Conservation (phyloP, 2,329 filamentous ascomycete genomes). For the Drechslera avenae region DNA sequence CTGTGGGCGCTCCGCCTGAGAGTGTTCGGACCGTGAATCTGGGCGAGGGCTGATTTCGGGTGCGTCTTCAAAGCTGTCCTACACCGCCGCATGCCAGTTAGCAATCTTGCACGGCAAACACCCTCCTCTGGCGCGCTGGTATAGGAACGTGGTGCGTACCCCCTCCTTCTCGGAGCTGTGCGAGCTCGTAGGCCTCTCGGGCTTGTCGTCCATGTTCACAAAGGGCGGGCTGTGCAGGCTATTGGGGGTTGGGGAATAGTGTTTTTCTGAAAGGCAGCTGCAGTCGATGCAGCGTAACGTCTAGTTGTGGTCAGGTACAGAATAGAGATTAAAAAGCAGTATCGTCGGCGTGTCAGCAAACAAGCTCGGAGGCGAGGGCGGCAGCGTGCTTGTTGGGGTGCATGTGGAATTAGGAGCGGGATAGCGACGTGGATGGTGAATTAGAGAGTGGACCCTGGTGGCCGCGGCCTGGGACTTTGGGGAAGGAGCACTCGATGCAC, state of each 20-base stretch:
- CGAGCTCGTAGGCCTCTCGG: constrained; percentile 36
- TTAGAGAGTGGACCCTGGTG: constrained; percentile 16
- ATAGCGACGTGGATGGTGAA: constrained; percentile 19
- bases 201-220: constrained; percentile 29
- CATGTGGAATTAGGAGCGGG: constrained; percentile 17
- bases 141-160: constrained; percentile 22
- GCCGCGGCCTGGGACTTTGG: constrained; percentile 8
- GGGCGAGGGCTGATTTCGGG: constrained; percentile 60
- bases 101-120: constrained; percentile 5
- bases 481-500: constrained; percentile 18
- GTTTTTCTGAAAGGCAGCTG: constrained; percentile 20
- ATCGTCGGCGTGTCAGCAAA: constrained; percentile 1
- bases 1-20: neutral
- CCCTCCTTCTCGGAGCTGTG: constrained; percentile 41
- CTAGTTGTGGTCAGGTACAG: neutral
- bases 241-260: constrained; percentile 12
- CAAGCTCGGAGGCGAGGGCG: neutral
- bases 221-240: constrained; percentile 16
- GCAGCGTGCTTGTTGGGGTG: constrained; percentile 4
- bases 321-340: constrained; percentile 14
- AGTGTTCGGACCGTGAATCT: constrained; percentile 49
- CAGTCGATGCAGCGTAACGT: constrained; percentile 18
- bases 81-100: constrained; percentile 21
- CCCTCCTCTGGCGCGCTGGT: neutral
- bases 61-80: constrained; percentile 86